phyloP scores from a whole-genome alignment of 805 yeast species.

The Wickerhamomyces bisporus region DNA sequence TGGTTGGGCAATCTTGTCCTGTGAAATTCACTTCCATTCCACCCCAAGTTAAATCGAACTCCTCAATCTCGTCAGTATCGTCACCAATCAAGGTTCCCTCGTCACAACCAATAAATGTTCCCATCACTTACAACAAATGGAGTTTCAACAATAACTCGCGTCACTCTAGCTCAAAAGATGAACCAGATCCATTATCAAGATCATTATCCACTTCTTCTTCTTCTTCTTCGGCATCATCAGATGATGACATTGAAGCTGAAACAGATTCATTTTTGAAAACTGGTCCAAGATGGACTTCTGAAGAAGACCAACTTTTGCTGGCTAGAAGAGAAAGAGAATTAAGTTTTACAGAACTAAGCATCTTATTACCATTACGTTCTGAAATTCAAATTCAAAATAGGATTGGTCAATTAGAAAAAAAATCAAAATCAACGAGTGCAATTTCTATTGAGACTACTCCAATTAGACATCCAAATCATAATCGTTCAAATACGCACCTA shows the following conservation, averaged over 20 bases:
- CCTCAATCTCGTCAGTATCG: background rate
- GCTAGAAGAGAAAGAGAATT: conserved; percentile 53
- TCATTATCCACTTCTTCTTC: conserved; percentile 1
- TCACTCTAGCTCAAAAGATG: background rate
- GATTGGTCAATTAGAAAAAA: conserved; percentile 39
- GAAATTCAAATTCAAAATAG: conserved; percentile 70
- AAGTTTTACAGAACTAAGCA: conserved; percentile 66
- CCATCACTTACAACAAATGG: conserved; percentile 9
- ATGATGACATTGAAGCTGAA: background rate
- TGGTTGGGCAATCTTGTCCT: too few relatives aligned
- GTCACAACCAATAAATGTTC: conserved; percentile 2
- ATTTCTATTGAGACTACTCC: background rate
- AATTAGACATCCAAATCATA: background rate
- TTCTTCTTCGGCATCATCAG: background rate
- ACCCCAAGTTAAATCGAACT: conserved; percentile 1
- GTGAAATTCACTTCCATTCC: background rate
- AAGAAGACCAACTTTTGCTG: conserved; percentile 66
- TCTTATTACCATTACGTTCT: conserved; percentile 66
- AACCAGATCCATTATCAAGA: conserved; percentile 10
- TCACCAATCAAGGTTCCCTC: conserved; percentile 4
- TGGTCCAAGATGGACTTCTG: conserved; percentile 38
- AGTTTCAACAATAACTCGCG: conserved; percentile 2
- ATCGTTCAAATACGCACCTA: background rate
- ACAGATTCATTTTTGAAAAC: background rate
- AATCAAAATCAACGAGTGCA: conserved; percentile 4